Evolutionary conservation across 2,329 filamentous ascomycete genomes (phyloP).

Genomic region (Diaporthe nobilis): DNA sequence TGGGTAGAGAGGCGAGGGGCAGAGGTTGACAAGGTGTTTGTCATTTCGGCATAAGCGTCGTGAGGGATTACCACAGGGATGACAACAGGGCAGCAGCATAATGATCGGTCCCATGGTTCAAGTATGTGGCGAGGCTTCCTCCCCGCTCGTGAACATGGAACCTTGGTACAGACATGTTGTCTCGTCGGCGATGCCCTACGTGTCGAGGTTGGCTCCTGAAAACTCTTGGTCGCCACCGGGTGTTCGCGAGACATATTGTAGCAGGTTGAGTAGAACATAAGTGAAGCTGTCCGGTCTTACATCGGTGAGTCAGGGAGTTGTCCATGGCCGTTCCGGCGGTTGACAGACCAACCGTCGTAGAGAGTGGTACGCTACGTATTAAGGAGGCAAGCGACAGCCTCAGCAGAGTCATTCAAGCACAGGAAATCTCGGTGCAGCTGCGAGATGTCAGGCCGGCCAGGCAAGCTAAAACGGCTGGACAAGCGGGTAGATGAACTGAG

Average conservation of each 20-base stretch:
- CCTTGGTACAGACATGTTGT: neutral
- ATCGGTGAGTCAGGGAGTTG: neutral
- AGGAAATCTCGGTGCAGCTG: neutral
- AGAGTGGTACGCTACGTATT: constrained; percentile 14
- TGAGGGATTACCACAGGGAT: constrained; percentile 17
- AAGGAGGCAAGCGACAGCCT: neutral
- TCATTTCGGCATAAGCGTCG: neutral
- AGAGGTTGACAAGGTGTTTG: neutral
- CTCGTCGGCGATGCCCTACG: constrained; percentile 5
- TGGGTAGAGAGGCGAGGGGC: neutral
- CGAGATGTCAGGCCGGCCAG: neutral
- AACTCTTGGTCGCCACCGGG: constrained; percentile 5
- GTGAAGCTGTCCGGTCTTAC: neutral
- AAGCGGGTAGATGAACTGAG: constrained; percentile 13
- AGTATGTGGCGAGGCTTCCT: constrained; percentile 5
- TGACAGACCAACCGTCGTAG: neutral
- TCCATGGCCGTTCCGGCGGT: neutral
- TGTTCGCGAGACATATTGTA: constrained; percentile 9
- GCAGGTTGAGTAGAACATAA: constrained; percentile 7
- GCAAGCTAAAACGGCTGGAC: constrained; percentile 20
- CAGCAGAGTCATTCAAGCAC: constrained; percentile 2
- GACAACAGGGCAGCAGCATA: constrained; percentile 16
- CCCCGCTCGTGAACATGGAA: neutral
- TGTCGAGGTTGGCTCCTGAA: constrained; percentile 13
- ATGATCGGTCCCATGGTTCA: constrained; percentile 27